Conservation (phyloP, 202 grass and related monocot genomes). For the Setaria viridis region DNA sequence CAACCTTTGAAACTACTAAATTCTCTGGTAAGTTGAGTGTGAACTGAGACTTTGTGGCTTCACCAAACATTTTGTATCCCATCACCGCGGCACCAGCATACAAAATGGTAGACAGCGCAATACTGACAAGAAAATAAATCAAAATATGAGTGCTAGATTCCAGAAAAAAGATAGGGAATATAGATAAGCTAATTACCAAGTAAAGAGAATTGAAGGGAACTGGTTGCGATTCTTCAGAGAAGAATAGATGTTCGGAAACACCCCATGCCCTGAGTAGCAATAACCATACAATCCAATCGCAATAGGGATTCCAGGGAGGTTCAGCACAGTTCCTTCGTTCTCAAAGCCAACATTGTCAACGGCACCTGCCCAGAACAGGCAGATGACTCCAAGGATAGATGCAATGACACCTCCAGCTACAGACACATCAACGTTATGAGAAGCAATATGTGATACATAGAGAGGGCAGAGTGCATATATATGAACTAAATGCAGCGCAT, state of each 20-base stretch:
- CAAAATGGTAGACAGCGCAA: constrained; percentile 67
- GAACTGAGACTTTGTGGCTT: constrained; percentile 78
- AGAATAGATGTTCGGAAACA: constrained; percentile 97
- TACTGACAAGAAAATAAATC: constrained; percentile 53
- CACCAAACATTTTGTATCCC: constrained; percentile 95
- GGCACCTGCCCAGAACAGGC: constrained; percentile 81
- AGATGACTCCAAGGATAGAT: constrained; percentile 66
- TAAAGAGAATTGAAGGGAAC: constrained; percentile 67
- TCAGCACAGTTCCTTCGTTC: constrained; percentile 62
- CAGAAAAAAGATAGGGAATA: background rate
- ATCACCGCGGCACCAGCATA: constrained; percentile 64
- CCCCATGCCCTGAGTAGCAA: constrained; percentile 86
- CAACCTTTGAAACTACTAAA: constrained; percentile 77
- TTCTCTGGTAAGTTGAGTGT: constrained; percentile 89
- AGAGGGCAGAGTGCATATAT: background rate
- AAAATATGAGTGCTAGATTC: constrained; percentile 27
- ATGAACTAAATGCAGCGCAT: constrained; percentile 17
- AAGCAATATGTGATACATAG: background rate
- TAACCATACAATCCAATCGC: constrained; percentile 91
- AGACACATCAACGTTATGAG: constrained; percentile 27
- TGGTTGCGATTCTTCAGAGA: constrained; percentile 81
- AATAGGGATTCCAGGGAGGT: constrained; percentile 82
- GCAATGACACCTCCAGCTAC: constrained; percentile 93
- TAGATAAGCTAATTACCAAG: constrained; percentile 59
- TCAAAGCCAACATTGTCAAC: constrained; percentile 83